Percentiles rank a stretch among this genome's conserved stretches.
Conservation (phyloP, 345 rosid genomes). For the Lenwebbia sp. region DNA sequence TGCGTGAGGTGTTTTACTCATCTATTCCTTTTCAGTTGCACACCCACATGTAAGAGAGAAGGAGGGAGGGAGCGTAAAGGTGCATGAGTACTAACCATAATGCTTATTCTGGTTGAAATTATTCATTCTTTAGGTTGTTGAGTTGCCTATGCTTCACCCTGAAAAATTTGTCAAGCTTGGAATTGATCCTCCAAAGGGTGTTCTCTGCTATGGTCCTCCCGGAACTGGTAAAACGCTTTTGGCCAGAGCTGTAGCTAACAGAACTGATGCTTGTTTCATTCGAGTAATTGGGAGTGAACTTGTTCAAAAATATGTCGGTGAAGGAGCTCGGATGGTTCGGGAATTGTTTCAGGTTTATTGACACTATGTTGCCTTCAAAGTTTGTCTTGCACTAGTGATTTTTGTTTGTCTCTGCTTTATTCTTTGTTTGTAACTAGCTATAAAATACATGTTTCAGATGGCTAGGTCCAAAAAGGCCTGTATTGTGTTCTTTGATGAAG, state of each 20-base stretch:
- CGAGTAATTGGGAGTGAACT: constrained; percentile 95
- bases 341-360: constrained; percentile 74
- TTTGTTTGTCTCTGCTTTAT: background rate
- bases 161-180: constrained; percentile 95
- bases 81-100: background rate
- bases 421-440: background rate
- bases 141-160: constrained; percentile 93
- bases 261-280: constrained; percentile 93
- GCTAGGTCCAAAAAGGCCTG: constrained; percentile 73
- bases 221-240: constrained; percentile 92
- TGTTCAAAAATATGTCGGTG: constrained; percentile 97
- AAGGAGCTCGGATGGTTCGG: constrained; percentile 95
- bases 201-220: constrained; percentile 95
- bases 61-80: background rate
- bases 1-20: constrained; percentile 56
- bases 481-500: constrained; percentile 72
- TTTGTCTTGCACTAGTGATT: background rate
- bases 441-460: constrained; percentile 25
- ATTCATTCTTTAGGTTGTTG: constrained; percentile 51
- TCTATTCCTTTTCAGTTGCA: background rate
- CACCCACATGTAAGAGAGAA: background rate
- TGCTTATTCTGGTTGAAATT: background rate
- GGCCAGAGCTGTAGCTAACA: constrained; percentile 96
- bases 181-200: constrained; percentile 97
- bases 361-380: background rate